phyloP scores from a whole-genome alignment of 257 asterid genomes.

The Jacaranda mimosifolia region DNA sequence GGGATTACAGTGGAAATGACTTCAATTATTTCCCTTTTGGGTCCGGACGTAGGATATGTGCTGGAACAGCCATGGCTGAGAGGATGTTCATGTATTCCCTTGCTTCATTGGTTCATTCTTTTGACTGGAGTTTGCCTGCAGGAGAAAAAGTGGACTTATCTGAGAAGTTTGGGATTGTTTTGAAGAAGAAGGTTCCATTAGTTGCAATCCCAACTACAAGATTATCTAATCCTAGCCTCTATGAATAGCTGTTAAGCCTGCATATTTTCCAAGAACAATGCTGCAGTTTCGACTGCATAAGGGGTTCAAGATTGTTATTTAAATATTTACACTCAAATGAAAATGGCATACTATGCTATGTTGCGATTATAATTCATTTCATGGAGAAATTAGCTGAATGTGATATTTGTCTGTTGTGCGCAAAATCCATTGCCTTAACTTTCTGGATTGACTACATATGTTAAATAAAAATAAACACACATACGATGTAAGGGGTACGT shows the following conservation, averaged over 20 bases:
- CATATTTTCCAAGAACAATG: too few relatives aligned
- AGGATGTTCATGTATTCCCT: conserved; percentile 55
- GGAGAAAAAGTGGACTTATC: conserved; percentile 59
- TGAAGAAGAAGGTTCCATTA: conserved; percentile 65
- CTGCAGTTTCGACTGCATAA: too few relatives aligned
- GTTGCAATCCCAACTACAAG: conserved; percentile 73
- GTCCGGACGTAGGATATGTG: conserved; percentile 67
- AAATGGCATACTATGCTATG: not conserved
- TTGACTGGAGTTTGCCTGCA: conserved; percentile 67
- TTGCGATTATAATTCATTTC: not conserved
- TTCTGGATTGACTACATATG: too few relatives aligned
- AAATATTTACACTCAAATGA: not conserved
- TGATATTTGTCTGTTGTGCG: too few relatives aligned
- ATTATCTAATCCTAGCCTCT: conserved; percentile 46
- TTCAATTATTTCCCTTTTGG: conserved; percentile 68
- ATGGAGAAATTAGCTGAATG: not conserved
- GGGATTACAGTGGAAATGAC: conserved; percentile 64
- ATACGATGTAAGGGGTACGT: too few relatives aligned
- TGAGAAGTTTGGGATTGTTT: conserved; percentile 79
- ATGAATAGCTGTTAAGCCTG: conserved; percentile 9
- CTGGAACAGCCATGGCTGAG: conserved; percentile 60
- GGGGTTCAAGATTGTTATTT: not conserved
- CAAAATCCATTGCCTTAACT: too few relatives aligned
- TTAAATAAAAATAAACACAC: too few relatives aligned
- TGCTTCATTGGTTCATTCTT: conserved; percentile 73